Conservation (phyloP, 1,139 yeast genomes). For the Yamadazyma trypodendri region DNA sequence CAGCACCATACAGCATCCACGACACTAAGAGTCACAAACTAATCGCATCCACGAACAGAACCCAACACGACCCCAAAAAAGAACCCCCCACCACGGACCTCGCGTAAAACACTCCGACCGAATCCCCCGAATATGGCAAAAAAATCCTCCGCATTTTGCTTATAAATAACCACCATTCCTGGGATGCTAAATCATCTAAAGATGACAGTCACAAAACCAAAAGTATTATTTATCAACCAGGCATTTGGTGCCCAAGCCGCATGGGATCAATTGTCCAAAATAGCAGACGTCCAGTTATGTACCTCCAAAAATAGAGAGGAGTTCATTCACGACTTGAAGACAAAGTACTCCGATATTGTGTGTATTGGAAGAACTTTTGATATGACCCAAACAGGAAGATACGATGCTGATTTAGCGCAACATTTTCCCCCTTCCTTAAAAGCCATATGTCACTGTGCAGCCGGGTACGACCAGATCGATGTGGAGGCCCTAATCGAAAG, state of each 20-base stretch:
- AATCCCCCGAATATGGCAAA: neutral
- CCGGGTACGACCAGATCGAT: slow-evolving; percentile 89
- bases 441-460: slow-evolving; percentile 78
- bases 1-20: too few relatives aligned
- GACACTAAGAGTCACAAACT: too few relatives aligned
- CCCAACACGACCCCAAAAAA: neutral
- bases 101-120: too few relatives aligned
- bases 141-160: slow-evolving; percentile 1
- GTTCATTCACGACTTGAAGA: slow-evolving; percentile 50
- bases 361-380: slow-evolving; percentile 54
- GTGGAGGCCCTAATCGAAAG: slow-evolving; percentile 47
- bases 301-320: slow-evolving; percentile 46
- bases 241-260: slow-evolving; percentile 48
- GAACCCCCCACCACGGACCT: neutral
- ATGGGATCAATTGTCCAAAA: slow-evolving; percentile 48
- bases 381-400: slow-evolving; percentile 58
- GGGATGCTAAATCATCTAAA: neutral
- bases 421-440: slow-evolving; percentile 61
- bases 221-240: slow-evolving; percentile 61
- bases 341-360: slow-evolving; percentile 46
- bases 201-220: slow-evolving; percentile 34
- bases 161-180: neutral
- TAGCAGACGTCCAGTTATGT: slow-evolving; percentile 53
- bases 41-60: too few relatives aligned
- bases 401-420: slow-evolving; percentile 68